Evolutionary conservation across 345 rosid genomes (phyloP).

Genomic region (Turnera subulata): DNA sequence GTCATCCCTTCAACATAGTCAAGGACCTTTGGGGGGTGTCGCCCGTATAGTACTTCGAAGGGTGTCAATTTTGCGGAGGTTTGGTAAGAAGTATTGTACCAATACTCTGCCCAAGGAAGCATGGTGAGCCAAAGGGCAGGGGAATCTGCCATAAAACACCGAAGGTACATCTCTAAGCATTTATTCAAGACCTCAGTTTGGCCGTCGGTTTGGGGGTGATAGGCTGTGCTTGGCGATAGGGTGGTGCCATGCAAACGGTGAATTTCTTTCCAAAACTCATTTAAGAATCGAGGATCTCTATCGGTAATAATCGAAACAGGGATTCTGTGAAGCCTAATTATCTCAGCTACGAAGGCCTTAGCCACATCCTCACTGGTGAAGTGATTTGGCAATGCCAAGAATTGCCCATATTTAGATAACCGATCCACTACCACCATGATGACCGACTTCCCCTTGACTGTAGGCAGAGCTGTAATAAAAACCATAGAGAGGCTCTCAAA

Average conservation of each 20-base stretch:
- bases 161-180: not conserved
- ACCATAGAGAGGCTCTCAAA: not conserved
- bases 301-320: not conserved
- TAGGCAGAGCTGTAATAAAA: not conserved
- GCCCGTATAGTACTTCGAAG: not conserved
- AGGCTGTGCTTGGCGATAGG: accelerated
- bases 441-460: not conserved
- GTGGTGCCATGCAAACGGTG: not conserved
- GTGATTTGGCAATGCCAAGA: not conserved
- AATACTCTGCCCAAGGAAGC: not conserved
- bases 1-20: no score
- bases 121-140: not conserved
- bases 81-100: not conserved
- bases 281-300: not conserved
- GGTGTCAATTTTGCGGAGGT: not conserved
- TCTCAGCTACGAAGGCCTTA: not conserved
- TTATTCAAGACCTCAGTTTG: not conserved
- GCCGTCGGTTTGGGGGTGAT: not conserved
- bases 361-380: not conserved
- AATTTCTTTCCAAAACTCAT: not conserved
- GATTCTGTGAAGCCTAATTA: not conserved
- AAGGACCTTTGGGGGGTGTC: not conserved
- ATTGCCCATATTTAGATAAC: not conserved
- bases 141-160: not conserved
- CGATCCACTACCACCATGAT: not conserved